Evolutionary conservation across 2,329 filamentous ascomycete genomes (phyloP).

Genomic region (Atkinsonella hypoxylon): DNA sequence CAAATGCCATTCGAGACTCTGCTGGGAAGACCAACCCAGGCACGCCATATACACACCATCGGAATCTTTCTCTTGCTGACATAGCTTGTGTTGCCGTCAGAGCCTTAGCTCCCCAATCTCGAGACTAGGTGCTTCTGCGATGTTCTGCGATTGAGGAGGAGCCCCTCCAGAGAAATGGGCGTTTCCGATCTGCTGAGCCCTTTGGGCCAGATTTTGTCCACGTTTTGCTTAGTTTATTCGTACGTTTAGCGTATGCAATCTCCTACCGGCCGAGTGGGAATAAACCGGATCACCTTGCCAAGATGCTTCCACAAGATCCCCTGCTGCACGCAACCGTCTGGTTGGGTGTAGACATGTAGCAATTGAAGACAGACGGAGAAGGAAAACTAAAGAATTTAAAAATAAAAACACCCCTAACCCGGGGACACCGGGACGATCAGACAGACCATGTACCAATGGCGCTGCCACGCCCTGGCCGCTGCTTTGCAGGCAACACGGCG

Average conservation of each 20-base stretch:
- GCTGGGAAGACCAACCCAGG: neutral
- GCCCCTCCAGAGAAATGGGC: neutral
- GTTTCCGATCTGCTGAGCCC: neutral
- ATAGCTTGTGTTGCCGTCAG: conserved; percentile 2
- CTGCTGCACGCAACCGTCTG: conserved; percentile 3
- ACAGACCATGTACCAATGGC: conserved; percentile 5
- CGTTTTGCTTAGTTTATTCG: neutral
- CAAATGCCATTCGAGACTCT: neutral
- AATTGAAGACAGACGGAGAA: neutral
- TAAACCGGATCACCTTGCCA: conserved; percentile 1
- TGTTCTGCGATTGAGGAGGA: neutral
- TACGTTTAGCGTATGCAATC: neutral
- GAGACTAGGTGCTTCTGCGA: neutral
- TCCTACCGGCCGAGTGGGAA: conserved; percentile 5
- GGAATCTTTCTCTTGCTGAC: conserved; percentile 1
- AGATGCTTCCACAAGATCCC: neutral
- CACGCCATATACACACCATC: neutral
- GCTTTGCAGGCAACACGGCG: neutral
- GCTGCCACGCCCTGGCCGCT: neutral
- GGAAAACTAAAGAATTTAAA: neutral
- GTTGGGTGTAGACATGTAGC: too few relatives aligned
- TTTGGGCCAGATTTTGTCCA: neutral
- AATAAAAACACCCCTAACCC: neutral
- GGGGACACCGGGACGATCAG: conserved; percentile 4
- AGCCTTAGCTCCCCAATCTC: neutral